Base-by-base conservation (phyloP, 345 rosid genomes). In the Aquilaria yunnanensis region DNA sequence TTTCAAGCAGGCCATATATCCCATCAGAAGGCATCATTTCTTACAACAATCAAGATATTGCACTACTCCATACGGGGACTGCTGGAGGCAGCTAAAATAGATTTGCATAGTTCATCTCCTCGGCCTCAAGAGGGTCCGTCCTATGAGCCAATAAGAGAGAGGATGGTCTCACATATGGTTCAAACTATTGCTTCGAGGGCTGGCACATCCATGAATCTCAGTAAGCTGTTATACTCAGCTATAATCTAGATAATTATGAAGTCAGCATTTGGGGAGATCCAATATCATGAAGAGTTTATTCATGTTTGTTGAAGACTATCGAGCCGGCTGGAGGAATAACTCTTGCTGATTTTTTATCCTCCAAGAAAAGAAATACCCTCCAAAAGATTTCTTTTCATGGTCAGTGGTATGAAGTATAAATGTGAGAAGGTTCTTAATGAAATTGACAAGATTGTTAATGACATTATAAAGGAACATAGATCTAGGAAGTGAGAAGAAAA, bases 1-100 rank as follows among this genome's bases (percentile, higher is more conserved):
- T 77, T 33, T 75, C 76, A 31, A 80, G 64, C 63, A 66, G 86
- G 45, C 86, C 85, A 14, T 49, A 5, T 3, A 33, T 66, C 12
- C 61, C 66, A 1, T 70, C 64, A 32, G 32, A 51, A 3, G 63
- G 78, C 48, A 71, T 51, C 54, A 57, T 81, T 5, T 37, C 78
- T 1, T 75, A 78, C 69, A 73, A 77, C 49, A 73, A 31, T 34
- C n/a, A 65, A 13, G 82, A 81, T 57, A 4, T 81, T 5, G 78
- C 11, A 73, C 75, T 12, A 47, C 83, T 0, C 85, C 85, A 12
- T 81, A 75, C 11, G 67, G 71, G 1, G 60, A 56, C 9, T 46
- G n/a, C 4, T 69, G 77, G 58, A 77, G 71, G 67, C 76, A 70
- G 50, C 52, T 70, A 10, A n/a, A 76, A 51, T 77, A 75, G 53